These are phyloP conservation scores for Begonia fuchsioides DNA, from an alignment of 306 rosid species.

Conservation along the genomic window DNA sequence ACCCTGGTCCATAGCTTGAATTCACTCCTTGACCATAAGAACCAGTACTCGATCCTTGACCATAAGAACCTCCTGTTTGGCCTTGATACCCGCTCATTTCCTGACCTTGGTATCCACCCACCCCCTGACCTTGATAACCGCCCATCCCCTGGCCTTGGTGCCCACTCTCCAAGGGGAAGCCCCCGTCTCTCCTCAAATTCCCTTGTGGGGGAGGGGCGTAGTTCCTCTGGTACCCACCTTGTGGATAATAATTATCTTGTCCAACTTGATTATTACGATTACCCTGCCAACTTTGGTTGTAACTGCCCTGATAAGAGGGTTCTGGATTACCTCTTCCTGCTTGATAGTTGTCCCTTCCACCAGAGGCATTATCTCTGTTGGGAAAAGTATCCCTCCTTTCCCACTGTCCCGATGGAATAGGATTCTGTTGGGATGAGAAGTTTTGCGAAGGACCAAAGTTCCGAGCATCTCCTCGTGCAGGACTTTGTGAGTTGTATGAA, in stretches of 20 bases:
- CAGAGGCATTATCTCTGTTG: slow-evolving; percentile 13
- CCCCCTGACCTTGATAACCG: slow-evolving; percentile 16
- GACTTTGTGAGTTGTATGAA: slow-evolving; percentile 20
- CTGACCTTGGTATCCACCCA: too few species aligned
- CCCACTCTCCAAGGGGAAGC: slow-evolving; percentile 21
- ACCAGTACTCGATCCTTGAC: slow-evolving; percentile 21
- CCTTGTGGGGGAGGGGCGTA: slow-evolving; percentile 35
- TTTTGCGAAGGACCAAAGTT: slow-evolving; percentile 34
- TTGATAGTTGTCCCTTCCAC: slow-evolving; percentile 25
- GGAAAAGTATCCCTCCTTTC: slow-evolving; percentile 30
- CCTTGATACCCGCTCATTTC: slow-evolving; percentile 12
- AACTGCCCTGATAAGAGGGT: slow-evolving; percentile 40
- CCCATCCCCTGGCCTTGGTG: slow-evolving; percentile 13
- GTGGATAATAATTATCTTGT: slow-evolving; percentile 27
- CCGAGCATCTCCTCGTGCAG: slow-evolving; percentile 40
- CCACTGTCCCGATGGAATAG: slow-evolving; percentile 34
- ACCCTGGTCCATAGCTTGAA: slow-evolving; percentile 19
- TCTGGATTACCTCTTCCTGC: slow-evolving; percentile 13
- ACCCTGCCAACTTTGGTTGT: slow-evolving; percentile 22
- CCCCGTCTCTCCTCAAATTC: slow-evolving; percentile 15
- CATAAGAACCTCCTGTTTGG: slow-evolving; percentile 6
- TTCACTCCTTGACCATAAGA: slow-evolving; percentile 11
- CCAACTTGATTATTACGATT: slow-evolving; percentile 16
- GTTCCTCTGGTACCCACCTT: slow-evolving; percentile 27
- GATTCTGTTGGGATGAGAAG: slow-evolving; percentile 25